Conservation (phyloP, 306 rosid species). For the Aeschynomene evenia region DNA sequence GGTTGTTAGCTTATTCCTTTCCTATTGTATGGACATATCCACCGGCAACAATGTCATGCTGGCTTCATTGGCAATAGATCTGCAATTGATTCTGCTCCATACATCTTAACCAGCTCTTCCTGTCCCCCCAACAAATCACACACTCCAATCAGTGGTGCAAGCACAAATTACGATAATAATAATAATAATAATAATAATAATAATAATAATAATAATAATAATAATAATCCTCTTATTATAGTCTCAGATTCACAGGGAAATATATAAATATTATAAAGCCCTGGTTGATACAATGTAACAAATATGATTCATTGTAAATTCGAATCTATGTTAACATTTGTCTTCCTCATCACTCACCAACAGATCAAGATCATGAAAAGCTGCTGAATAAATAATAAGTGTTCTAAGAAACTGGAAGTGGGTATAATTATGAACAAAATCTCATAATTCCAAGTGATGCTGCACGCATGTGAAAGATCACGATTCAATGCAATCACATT, state of each 20-base stretch:
- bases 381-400: background rate
- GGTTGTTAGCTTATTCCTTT: constrained; percentile 13
- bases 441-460: background rate
- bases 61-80: constrained; percentile 41
- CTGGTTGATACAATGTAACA: no score
- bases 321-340: no score
- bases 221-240: no score
- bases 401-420: background rate
- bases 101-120: constrained; percentile 39
- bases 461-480: background rate
- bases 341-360: background rate
- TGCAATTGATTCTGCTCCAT: constrained; percentile 44
- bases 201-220: no score
- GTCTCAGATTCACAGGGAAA: no score
- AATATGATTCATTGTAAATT: no score
- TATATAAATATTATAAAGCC: no score
- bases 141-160: background rate
- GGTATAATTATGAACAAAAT: background rate
- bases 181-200: no score
- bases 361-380: background rate
- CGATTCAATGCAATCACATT: background rate
- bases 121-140: constrained; percentile 39
- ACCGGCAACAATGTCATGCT: background rate
- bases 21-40: constrained; percentile 8
- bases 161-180: no score